Evolutionary conservation across 345 rosid genomes (phyloP), one percentile per base, ranked within the genome.

Genomic region (Viola odorata): DNA sequence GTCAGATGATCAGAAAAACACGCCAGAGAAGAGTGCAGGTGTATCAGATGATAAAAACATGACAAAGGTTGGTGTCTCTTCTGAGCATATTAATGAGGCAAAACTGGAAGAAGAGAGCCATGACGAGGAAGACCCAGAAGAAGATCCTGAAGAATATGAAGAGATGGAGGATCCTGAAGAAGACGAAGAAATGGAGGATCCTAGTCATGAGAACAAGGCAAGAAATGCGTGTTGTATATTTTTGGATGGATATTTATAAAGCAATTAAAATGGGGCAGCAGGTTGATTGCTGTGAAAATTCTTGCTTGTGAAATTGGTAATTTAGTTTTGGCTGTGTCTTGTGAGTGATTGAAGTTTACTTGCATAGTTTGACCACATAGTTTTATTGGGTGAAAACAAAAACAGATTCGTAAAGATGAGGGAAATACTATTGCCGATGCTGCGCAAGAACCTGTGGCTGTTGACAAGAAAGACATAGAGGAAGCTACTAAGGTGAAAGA

Each of bases 101-200:
- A 74, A 64, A 53, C 49, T 44, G 66, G 81, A 71, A 15, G 80
- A 75, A 56, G 81, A 60, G 48, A 61, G 58, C 9, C 81, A 77
- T 5, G 67, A 61, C 40, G 87, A 79, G 23, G 88, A 85, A 4
- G 78, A 79, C 23, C 77, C 72, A 15, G 82, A 74, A 36, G 88
- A 77, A 72, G 91, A 88, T 75, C 90, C 87, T 0, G 96, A 88
- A 63, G 95, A 84, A 45, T 36, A 58, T 50, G 66, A 49, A 44
- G 61, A 60, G 48, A 61, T 60, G 61, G 66, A 45, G 32, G 85
- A 83, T 67, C 83, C 85, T 0, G 88, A 79, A 32, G 85, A 81
- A 60, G 60, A 57, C 58, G 87, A 85, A 64, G 87, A 80, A 69
- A 66, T 67, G 75, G 91, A 80, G 40, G 84, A 76, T 70, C 62